Percentiles rank a stretch among this genome's conserved stretches.
Evolutionary conservation across 345 rosid genomes (phyloP).

Genomic region (Draba incana): DNA sequence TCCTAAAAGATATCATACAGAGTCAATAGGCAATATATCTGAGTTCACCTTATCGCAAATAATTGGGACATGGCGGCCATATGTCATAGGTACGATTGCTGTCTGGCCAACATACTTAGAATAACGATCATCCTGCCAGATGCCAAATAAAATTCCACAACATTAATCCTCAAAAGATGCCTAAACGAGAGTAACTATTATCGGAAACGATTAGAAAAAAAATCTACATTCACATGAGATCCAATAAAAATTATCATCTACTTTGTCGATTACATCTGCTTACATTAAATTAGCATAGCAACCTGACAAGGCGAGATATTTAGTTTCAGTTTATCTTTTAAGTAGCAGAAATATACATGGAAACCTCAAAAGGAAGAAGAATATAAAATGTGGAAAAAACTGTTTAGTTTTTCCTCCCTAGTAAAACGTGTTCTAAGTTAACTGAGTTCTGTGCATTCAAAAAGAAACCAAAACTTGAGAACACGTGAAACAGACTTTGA

Average conservation of each 20-base stretch:
- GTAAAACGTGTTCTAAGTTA: slow-evolving; percentile 16
- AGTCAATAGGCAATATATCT: slow-evolving; percentile 26
- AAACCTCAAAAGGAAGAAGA: slow-evolving; percentile 7
- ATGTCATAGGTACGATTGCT: slow-evolving; percentile 99
- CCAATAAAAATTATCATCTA: not conserved
- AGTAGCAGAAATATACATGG: not conserved
- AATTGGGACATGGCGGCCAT: slow-evolving; percentile 95
- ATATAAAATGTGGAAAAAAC: slow-evolving; percentile 1
- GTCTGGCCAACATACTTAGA: slow-evolving; percentile 77
- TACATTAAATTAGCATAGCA: slow-evolving; percentile 8
- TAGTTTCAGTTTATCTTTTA: not conserved
- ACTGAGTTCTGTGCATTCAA: slow-evolving; percentile 23
- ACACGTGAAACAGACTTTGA: slow-evolving; percentile 21
- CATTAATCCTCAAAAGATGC: slow-evolving; percentile 18
- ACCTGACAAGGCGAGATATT: slow-evolving; percentile 4
- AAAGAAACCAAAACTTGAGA: slow-evolving; percentile 17
- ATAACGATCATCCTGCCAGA: slow-evolving; percentile 83
- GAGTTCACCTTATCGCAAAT: slow-evolving; percentile 76
- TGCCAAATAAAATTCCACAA: slow-evolving; percentile 27
- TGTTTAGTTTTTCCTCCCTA: slow-evolving; percentile 14
- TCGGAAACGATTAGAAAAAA: slow-evolving; percentile 2
- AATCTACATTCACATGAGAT: slow-evolving; percentile 5
- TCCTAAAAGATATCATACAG: not conserved
- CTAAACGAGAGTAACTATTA: not conserved
- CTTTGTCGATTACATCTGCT: slow-evolving; percentile 19